phyloP scores from a whole-genome alignment of 225 moss, liverwort and hornwort species.

The Anthoceros angustus region DNA sequence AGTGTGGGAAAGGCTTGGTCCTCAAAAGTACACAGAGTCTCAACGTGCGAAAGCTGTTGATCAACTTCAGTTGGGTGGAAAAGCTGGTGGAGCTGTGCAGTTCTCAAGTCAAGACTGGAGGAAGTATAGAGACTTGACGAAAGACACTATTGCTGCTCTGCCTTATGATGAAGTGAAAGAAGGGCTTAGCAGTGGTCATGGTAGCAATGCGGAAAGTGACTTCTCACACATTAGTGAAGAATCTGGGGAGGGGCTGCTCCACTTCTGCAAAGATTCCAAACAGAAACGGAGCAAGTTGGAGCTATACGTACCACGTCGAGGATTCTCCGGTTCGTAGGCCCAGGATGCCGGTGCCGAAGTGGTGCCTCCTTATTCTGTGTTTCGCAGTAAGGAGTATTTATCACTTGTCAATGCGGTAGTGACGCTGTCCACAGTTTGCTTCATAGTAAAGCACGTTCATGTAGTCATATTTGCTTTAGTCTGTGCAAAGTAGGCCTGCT shows the following conservation, averaged over 20 bases:
- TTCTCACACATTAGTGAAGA: constrained; percentile 10
- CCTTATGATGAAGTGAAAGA: neutral
- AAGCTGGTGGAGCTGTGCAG: neutral
- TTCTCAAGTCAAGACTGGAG: constrained; percentile 3
- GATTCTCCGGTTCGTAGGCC: constrained; percentile 8
- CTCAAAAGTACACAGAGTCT: constrained; percentile 3
- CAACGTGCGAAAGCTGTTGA: neutral
- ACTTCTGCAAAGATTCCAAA: constrained; percentile 7
- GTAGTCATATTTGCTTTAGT: too few species aligned
- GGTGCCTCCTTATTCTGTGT: too few species aligned
- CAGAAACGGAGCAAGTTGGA: constrained; percentile 15
- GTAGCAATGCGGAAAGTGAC: neutral
- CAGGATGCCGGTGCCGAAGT: too few species aligned
- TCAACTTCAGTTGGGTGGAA: neutral
- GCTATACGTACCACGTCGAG: constrained; percentile 12
- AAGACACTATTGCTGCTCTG: neutral
- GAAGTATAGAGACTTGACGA: neutral
- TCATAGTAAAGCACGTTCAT: too few species aligned
- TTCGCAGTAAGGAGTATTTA: too few species aligned
- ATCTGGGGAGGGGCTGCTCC: constrained; percentile 2
- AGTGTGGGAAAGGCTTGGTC: constrained; percentile 16
- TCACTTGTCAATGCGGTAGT: too few species aligned
- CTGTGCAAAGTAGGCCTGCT: too few species aligned
- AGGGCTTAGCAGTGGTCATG: constrained; percentile 2
- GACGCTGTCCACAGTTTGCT: too few species aligned